Percentiles rank a stretch among this genome's conserved stretches.
Conservation (phyloP, 352 stramenopile genomes). For the Achlya hypogyna region DNA sequence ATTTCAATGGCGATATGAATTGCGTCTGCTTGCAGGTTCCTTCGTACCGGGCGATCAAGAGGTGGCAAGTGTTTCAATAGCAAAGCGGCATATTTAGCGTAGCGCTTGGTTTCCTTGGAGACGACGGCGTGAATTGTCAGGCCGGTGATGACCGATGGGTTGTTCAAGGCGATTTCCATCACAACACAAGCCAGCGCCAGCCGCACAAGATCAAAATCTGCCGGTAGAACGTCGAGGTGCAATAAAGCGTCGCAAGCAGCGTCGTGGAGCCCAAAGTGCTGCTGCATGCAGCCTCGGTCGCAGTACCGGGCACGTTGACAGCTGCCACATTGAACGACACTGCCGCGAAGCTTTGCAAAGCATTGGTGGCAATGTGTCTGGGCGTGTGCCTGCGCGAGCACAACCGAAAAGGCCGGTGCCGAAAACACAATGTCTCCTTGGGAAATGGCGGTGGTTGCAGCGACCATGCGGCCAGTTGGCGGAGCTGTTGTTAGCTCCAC, state of each 20-base stretch:
- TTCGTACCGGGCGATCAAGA: background rate
- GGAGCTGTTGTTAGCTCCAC: background rate
- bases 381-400: background rate
- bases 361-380: constrained; percentile 7
- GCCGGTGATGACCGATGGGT: background rate
- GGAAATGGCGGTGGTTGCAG: background rate
- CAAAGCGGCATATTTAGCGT: background rate
- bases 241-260: background rate
- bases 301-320: constrained; percentile 10
- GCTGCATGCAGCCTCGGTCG: constrained; percentile 11
- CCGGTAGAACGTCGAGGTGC: background rate
- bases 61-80: background rate
- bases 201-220: background rate
- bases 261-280: background rate
- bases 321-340: constrained; percentile 4
- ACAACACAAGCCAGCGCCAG: background rate
- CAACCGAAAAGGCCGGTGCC: background rate
- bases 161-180: constrained; percentile 13
- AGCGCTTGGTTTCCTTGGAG: background rate
- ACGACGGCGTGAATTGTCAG: background rate
- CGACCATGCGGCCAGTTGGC: background rate
- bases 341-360: constrained; percentile 1
- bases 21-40: background rate
- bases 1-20: background rate
- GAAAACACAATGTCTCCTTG: constrained; percentile 3